phyloP scores from a whole-genome alignment of 371 early-diverging fungal genomes.

The Apophysomyces sp. region DNA sequence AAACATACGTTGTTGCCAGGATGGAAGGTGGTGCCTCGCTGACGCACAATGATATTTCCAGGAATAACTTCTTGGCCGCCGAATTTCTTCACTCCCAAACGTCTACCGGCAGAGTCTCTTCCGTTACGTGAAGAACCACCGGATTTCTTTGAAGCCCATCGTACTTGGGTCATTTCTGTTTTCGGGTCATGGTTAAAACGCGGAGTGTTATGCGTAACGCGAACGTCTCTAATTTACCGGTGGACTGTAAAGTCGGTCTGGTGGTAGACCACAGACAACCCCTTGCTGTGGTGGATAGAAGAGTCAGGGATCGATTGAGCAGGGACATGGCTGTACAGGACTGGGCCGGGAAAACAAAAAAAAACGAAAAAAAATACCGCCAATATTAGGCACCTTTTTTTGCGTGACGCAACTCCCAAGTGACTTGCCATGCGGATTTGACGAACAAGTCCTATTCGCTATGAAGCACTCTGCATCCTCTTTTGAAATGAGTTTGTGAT shows the following conservation, averaged over 20 bases:
- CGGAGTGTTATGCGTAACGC: no score
- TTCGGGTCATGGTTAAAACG: neutral
- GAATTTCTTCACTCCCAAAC: slow-evolving; percentile 91
- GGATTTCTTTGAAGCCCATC: slow-evolving; percentile 91
- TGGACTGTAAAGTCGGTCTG: slow-evolving; percentile 1
- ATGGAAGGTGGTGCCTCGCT: slow-evolving; percentile 90
- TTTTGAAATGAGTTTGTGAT: no score
- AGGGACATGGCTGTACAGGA: slow-evolving; percentile 9
- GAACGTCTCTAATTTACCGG: slow-evolving; percentile 6
- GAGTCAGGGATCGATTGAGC: slow-evolving; percentile 17
- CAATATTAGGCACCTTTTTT: no score
- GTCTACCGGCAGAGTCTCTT: slow-evolving; percentile 92
- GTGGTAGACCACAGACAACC: neutral
- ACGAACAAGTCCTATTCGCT: no score
- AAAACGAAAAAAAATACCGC: no score
- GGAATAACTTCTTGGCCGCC: slow-evolving; percentile 81
- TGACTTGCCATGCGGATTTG: no score
- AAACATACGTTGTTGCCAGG: slow-evolving; percentile 84
- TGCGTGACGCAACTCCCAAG: no score
- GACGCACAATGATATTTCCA: slow-evolving; percentile 92
- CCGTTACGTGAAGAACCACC: slow-evolving; percentile 94
- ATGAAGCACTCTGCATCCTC: no score
- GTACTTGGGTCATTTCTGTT: slow-evolving; percentile 57
- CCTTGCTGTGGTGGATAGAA: slow-evolving; percentile 4
- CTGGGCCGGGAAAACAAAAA: no score